Evolutionary conservation across 2,329 filamentous ascomycete species (phyloP).

Genomic region (Aspergillus sp.): DNA sequence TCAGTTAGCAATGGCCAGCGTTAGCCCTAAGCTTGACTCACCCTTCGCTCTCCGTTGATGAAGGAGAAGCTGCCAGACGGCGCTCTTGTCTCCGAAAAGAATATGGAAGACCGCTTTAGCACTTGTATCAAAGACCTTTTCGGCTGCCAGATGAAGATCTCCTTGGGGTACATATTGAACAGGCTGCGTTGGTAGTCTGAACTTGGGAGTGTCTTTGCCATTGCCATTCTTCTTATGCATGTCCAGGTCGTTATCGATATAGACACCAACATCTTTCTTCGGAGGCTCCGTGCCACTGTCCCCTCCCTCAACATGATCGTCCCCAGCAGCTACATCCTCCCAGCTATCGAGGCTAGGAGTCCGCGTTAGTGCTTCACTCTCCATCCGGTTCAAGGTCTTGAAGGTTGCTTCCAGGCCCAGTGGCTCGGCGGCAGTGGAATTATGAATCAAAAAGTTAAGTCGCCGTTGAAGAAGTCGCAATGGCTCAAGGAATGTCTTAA

Average conservation of each 20-base stretch:
- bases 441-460: slow-evolving; percentile 81
- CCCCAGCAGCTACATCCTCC: slow-evolving; percentile 74
- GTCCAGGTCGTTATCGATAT: slow-evolving; percentile 64
- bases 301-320: slow-evolving; percentile 55
- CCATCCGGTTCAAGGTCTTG: slow-evolving; percentile 71
- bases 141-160: slow-evolving; percentile 73
- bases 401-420: slow-evolving; percentile 70
- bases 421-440: slow-evolving; percentile 71
- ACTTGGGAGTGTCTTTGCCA: slow-evolving; percentile 62
- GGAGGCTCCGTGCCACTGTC: slow-evolving; percentile 40
- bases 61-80: slow-evolving; percentile 88
- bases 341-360: slow-evolving; percentile 84
- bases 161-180: slow-evolving; percentile 82
- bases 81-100: slow-evolving; percentile 93
- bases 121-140: slow-evolving; percentile 84
- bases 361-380: slow-evolving; percentile 59
- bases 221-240: slow-evolving; percentile 41
- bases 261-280: slow-evolving; percentile 58
- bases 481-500: slow-evolving; percentile 92
- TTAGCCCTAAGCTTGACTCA: slow-evolving; percentile 27
- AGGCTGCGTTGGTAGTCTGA: slow-evolving; percentile 78
- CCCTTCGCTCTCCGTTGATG: slow-evolving; percentile 74
- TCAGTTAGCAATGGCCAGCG: slow-evolving; percentile 18
- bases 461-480: slow-evolving; percentile 78
- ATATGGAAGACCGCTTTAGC: slow-evolving; percentile 95